These are phyloP conservation scores for Penicillium sp. DNA, from an alignment of 2,329 filamentous ascomycete genomes.

Conservation along the genomic window DNA sequence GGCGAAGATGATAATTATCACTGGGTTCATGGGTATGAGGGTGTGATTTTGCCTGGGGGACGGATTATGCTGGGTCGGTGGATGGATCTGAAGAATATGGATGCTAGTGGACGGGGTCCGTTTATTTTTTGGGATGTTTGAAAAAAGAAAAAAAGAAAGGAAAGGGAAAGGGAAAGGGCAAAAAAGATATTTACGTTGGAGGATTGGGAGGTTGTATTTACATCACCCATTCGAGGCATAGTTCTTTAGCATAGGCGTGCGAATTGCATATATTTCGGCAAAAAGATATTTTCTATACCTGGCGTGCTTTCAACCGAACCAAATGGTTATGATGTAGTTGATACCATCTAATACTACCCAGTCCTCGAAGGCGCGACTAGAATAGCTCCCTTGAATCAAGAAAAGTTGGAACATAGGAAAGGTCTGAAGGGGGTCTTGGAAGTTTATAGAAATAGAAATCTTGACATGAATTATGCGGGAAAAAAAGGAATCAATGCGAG, in stretches of 20 bases:
- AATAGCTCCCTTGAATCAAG: neutral
- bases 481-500: conserved; percentile 28
- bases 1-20: conserved; percentile 33
- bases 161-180: neutral
- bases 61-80: conserved; percentile 58
- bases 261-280: neutral
- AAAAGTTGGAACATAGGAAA: neutral
- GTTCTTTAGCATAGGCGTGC: neutral
- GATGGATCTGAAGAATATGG: conserved; percentile 39
- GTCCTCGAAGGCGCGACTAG: neutral
- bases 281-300: neutral
- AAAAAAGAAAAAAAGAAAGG: neutral
- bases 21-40: conserved; percentile 56
- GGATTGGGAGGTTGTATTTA: neutral
- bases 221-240: neutral
- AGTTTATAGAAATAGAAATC: conserved; percentile 14
- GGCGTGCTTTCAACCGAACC: neutral
- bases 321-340: neutral
- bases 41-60: conserved; percentile 54
- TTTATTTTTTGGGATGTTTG: conserved; percentile 44
- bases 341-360: neutral
- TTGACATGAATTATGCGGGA: conserved; percentile 21
- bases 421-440: conserved; percentile 6
- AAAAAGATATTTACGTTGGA: neutral
- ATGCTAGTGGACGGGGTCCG: conserved; percentile 31